Conservation (phyloP, 257 asterid genomes). For the Lantana camara region DNA sequence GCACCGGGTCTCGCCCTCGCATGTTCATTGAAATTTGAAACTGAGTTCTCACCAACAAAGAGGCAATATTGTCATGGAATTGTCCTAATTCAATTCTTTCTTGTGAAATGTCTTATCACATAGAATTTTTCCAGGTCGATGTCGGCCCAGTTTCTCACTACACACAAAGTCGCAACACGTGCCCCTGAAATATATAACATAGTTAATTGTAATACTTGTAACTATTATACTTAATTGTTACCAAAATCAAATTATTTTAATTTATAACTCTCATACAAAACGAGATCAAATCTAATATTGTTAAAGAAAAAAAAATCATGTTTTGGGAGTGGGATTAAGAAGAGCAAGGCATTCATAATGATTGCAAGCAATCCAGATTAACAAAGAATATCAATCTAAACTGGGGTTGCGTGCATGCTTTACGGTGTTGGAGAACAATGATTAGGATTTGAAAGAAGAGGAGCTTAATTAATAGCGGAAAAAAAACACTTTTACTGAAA, state of each 20-base stretch:
- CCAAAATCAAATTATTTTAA: no score
- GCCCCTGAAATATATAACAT: background rate
- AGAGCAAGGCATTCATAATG: conserved; percentile 28
- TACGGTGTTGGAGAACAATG: conserved; percentile 44
- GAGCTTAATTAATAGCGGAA: background rate
- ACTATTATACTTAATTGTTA: no score
- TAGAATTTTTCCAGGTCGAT: conserved; percentile 23
- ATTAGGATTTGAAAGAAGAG: conserved; percentile 40
- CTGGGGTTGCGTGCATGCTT: conserved; percentile 32
- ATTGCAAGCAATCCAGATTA: conserved; percentile 46
- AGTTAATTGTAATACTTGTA: no score
- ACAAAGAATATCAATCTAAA: conserved; percentile 31
- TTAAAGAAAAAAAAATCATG: no score
- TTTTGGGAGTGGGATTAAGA: conserved; percentile 25
- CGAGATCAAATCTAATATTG: no score
- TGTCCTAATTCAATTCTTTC: conserved; percentile 31
- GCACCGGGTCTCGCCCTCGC: conserved; percentile 1
- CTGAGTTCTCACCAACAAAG: background rate
- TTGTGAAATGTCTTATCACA: conserved; percentile 37
- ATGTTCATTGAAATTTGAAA: conserved; percentile 15
- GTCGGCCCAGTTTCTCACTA: background rate
- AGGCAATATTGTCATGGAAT: conserved; percentile 28
- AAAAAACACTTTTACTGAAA: no score
- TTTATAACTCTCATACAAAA: no score
- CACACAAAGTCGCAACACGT: conserved; percentile 20